Percentiles rank a stretch among this genome's conserved stretches.
Conservation (phyloP, 768 basidiomycete genomes). For the Pluteus cervinus region DNA sequence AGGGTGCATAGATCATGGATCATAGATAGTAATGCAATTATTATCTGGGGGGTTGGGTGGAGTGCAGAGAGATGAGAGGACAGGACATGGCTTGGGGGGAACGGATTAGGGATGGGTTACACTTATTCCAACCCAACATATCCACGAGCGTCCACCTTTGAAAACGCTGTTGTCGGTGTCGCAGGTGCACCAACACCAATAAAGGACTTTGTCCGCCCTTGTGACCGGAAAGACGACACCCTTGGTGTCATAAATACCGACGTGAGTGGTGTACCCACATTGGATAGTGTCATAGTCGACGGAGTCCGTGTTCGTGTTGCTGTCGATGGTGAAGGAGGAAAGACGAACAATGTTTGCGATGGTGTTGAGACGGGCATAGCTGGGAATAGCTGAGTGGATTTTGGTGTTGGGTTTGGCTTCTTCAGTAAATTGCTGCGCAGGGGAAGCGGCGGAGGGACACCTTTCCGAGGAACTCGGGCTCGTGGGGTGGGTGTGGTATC, state of each 20-base stretch:
- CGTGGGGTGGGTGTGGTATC: slow-evolving; percentile 13
- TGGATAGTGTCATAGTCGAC: slow-evolving; percentile 77
- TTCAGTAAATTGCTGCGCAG: slow-evolving; percentile 33
- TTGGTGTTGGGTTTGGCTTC: slow-evolving; percentile 22
- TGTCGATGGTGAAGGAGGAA: slow-evolving; percentile 74
- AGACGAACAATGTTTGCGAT: slow-evolving; percentile 82
- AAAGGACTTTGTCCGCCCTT: slow-evolving; percentile 67
- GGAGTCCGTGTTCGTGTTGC: slow-evolving; percentile 54
- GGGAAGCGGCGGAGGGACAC: slow-evolving; percentile 50
- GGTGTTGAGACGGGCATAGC: slow-evolving; percentile 39
- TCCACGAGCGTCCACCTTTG: slow-evolving; percentile 80
- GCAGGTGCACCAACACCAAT: slow-evolving; percentile 64
- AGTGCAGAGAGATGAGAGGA: too few species aligned
- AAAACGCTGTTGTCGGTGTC: slow-evolving; percentile 76
- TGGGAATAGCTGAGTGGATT: slow-evolving; percentile 18
- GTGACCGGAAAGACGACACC: slow-evolving; percentile 59
- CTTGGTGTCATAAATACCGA: slow-evolving; percentile 61
- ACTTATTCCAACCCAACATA: slow-evolving; percentile 64
- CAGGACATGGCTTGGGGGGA: too few species aligned
- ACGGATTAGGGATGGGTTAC: too few species aligned
- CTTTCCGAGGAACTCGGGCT: slow-evolving; percentile 34
- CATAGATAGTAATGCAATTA: too few species aligned
- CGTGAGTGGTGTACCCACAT: slow-evolving; percentile 57
- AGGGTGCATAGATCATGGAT: too few species aligned
- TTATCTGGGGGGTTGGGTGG: too few species aligned